Evolutionary conservation across 306 rosid species (phyloP).

Genomic region (Malus fusca): DNA sequence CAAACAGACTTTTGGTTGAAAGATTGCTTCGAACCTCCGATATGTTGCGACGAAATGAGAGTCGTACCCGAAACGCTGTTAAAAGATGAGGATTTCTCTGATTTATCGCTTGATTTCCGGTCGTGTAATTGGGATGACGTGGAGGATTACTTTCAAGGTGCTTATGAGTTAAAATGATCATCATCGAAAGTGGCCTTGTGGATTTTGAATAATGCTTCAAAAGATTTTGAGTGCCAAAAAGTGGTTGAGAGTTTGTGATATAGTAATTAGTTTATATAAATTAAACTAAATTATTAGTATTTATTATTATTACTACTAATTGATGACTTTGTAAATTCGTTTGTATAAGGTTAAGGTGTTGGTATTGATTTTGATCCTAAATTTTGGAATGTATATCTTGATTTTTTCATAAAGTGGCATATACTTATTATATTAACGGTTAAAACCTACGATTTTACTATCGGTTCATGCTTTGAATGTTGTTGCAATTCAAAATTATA

Average conservation of each 20-base stretch:
- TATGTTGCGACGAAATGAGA: slow-evolving; percentile 17
- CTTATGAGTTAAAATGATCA: not conserved
- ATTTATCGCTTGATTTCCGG: slow-evolving; percentile 28
- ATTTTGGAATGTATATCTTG: not conserved
- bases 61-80: not conserved
- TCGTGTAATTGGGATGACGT: slow-evolving; percentile 66
- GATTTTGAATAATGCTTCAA: not conserved
- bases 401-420: not conserved
- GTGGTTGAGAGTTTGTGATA: not conserved
- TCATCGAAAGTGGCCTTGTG: not conserved
- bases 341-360: not conserved
- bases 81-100: slow-evolving; percentile 15
- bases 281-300: not conserved
- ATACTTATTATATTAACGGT: too few species aligned
- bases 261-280: not conserved
- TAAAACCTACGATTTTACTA: too few species aligned
- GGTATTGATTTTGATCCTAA: not conserved
- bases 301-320: not conserved
- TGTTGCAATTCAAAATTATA: not conserved
- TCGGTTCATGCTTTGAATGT: too few species aligned
- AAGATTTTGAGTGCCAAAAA: not conserved
- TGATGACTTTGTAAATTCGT: not conserved
- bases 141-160: slow-evolving; percentile 48
- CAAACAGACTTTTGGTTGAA: not conserved
- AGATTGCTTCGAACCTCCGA: slow-evolving; percentile 5